Evolutionary conservation across 2,329 filamentous ascomycete genomes (phyloP), one percentile per base, ranked within the genome.

Genomic region (Diaporthe ilicicola): DNA sequence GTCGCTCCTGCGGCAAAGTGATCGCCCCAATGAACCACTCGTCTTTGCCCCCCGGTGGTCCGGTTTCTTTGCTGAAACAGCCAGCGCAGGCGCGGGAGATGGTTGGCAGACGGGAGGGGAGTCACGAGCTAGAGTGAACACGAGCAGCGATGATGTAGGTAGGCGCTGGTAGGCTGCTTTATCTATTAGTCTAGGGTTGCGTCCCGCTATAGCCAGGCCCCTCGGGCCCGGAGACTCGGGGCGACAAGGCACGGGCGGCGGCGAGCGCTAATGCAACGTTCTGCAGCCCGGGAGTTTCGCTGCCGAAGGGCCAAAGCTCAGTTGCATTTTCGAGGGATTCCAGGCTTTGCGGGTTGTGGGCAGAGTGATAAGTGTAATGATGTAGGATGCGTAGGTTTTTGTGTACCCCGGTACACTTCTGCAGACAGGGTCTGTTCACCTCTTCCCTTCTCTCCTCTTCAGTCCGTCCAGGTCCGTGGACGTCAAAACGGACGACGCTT

Each of bases 221-320:
- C 59, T n/a, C 59, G 59, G 59, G 59, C n/a, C 59, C 59, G 59
- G 44, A 19, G 29, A 15, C 9, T 48, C 59, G 44, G 59, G 29
- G 59, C 44, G 44, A 37, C n/a, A 29, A 24, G 19, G 44, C 7
- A 64, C 59, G 42, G 59, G 44, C 44, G 59, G 42, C 59, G 39
- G 46, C 59, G 34, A 34, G 19, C 56, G 59, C 59, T 50, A 42
- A 34, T 64, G 59, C 44, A 50, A 64, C 59, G 42, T 8, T 8
- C 22, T 50, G 22, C 29, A 50, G 22, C 27, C 59, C 59, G 42
- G 27, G 22, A 61, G 55, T 44, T 10, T 61, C 37, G 27, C 42
- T 48, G 27, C 59, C 59, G 59, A 50, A 37, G 13, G 29, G 59
- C 29, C 22, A 34, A 34, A 34, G 8, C 37, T 6, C 29, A 62